Evolutionary conservation across 768 basidiomycete species (phyloP).

Genomic region (Cystoderma amianthinum): DNA sequence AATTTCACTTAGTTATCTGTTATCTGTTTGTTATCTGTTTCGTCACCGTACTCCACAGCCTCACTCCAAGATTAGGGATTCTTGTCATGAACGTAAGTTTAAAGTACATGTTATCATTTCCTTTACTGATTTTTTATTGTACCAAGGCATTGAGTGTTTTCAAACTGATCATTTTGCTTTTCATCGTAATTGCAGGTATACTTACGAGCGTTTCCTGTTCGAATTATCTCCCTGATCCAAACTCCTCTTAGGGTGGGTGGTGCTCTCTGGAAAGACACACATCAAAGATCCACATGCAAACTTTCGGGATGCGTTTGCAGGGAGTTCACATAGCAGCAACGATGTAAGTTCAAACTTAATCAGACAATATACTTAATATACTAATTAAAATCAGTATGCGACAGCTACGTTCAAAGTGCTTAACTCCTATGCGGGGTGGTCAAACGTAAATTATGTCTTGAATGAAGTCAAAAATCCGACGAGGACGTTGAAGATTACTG

Average conservation of each 20-base stretch:
- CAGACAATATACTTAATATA: conserved; percentile 27
- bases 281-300: conserved; percentile 44
- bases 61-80: no score
- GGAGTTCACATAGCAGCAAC: conserved; percentile 42
- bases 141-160: conserved; percentile 42
- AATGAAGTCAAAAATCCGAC: conserved; percentile 58
- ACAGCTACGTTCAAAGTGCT: conserved; percentile 27
- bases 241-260: conserved; percentile 39
- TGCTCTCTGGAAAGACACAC: conserved; percentile 43
- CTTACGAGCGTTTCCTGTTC: background rate
- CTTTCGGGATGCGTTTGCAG: conserved; percentile 47
- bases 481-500: conserved; percentile 57
- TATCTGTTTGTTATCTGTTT: no score
- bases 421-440: conserved; percentile 52
- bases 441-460: conserved; percentile 62
- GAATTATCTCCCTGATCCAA: conserved; percentile 24
- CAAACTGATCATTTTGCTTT: conserved; percentile 47
- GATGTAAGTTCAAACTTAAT: conserved; percentile 39
- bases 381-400: background rate
- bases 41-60: no score
- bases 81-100: no score
- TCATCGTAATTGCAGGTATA: conserved; percentile 41
- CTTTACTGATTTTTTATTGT: conserved; percentile 29
- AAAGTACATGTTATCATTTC: no score
- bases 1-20: no score